Evolutionary conservation across 2,329 filamentous ascomycete species (phyloP), one percentile per base, ranked within the genome.

Genomic region (Talaromyces funiculosus): DNA sequence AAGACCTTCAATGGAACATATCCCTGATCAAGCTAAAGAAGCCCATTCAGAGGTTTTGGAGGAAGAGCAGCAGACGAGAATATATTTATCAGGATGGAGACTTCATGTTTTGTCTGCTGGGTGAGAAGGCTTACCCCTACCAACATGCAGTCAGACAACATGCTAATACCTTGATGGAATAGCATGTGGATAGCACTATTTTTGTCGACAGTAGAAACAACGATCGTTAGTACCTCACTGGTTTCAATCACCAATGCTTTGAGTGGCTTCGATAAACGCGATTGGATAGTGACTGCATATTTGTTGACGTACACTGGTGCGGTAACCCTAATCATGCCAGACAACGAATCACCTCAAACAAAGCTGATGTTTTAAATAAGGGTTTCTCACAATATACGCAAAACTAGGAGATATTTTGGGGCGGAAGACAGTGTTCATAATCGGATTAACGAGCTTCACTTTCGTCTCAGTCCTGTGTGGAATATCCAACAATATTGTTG

Each of bases 211-310:
- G 68, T 81, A 3, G 81, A 82, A 61, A 79, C 75, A 7, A 81
- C 79, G 3, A 82, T 82, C 26, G 78, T 83, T n/a, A 79, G 76
- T 68, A 82, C 80, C 0, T 76, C 80, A 7, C 68, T 82, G 0
- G 75, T 81, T 0, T 75, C 77, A 22, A 81, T 81, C 37, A 74
- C 71, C 2, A 72, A 75, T 45, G 67, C 71, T 4, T 69, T 81
- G 4, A 60, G 68, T 9, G 73, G 72, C 7, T 78, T 77, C 42
- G 64, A 71, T 7, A 64, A 71, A 38, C 66, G 68, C n/a, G 70
- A 69, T 37, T 81, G 80, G 80, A 71, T 83, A 4, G 76, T 82
- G 12, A 80, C 78, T 0, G 67, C 77, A 1, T 82, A 82, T 65
- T 69, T 82, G 9, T 68, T 82, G 22, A 79, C 78, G 0, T 82